phyloP scores from a whole-genome alignment of 176 grass and related monocot species.

The Areca catechu region DNA sequence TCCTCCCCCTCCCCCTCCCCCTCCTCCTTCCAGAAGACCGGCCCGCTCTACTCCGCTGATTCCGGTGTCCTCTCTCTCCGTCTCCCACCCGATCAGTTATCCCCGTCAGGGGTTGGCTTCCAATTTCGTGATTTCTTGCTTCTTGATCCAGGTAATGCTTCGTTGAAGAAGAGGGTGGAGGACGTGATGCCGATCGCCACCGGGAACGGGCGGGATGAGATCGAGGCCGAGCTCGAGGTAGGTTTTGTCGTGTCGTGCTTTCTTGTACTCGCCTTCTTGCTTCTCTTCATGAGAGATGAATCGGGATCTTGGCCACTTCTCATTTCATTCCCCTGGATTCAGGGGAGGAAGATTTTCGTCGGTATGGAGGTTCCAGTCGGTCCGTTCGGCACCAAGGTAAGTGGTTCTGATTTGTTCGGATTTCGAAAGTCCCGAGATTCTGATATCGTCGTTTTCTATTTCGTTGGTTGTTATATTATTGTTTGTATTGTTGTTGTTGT shows the following conservation, averaged over 20 bases:
- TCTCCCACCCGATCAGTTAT: background rate
- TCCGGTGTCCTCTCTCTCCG: background rate
- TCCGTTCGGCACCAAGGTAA: constrained; percentile 22
- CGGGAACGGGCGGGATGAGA: constrained; percentile 13
- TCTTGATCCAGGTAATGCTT: constrained; percentile 3
- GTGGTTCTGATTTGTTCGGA: background rate
- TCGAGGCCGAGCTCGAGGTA: constrained; percentile 15
- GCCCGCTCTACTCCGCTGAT: background rate
- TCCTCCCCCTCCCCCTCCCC: background rate
- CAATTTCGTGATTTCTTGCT: no score
- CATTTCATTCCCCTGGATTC: background rate
- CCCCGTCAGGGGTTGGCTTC: no score
- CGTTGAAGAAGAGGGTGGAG: constrained; percentile 21
- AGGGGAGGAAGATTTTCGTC: constrained; percentile 24
- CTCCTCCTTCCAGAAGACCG: background rate
- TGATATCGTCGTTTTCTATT: no score
- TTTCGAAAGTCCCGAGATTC: no score
- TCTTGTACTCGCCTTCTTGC: background rate
- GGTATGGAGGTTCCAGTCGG: constrained; percentile 12
- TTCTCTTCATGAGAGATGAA: no score
- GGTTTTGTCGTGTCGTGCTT: background rate
- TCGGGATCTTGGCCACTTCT: no score
- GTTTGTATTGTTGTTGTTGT: no score
- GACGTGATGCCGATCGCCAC: constrained; percentile 18
- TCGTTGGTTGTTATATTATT: no score